Percentiles rank a stretch among this genome's conserved stretches.
phyloP scores from a whole-genome alignment of 169 alveolate species.

The Cryptosporidium muris region DNA sequence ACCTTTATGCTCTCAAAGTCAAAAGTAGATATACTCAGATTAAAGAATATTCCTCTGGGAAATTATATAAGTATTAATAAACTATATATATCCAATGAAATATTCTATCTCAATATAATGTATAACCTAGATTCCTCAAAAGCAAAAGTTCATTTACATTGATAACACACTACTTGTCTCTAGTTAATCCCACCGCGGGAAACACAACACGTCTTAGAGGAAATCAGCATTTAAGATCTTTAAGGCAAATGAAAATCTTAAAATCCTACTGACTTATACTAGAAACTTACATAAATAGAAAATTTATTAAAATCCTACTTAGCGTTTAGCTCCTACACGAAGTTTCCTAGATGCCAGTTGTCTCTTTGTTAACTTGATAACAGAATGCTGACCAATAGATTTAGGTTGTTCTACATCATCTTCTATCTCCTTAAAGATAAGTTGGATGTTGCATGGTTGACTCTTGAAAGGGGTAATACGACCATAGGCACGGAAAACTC shows the following conservation, averaged over 20 bases:
- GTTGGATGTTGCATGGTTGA: slow-evolving; percentile 89
- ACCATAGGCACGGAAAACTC: slow-evolving; percentile 99
- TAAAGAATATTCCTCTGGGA: no score
- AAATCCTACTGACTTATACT: no score
- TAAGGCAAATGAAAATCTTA: no score
- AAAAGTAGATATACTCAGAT: no score
- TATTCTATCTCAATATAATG: no score
- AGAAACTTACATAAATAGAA: not conserved
- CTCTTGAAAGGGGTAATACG: slow-evolving; percentile 93
- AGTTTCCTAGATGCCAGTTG: slow-evolving; percentile 82
- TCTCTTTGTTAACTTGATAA: slow-evolving; percentile 81
- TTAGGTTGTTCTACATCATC: slow-evolving; percentile 83
- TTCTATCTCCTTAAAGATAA: slow-evolving; percentile 85
- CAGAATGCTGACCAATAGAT: slow-evolving; percentile 73
- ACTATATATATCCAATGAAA: no score
- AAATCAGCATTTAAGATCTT: no score
- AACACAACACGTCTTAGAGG: not conserved
- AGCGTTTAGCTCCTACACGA: slow-evolving; percentile 71
- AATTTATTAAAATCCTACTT: not conserved
- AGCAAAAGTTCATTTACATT: no score
- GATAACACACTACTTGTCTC: no score
- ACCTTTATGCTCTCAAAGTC: no score
- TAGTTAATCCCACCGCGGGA: not conserved
- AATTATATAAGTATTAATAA: no score
- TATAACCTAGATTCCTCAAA: no score